Conservation (phyloP, 2,329 filamentous ascomycete genomes). For the Dissoconium aciculare region DNA sequence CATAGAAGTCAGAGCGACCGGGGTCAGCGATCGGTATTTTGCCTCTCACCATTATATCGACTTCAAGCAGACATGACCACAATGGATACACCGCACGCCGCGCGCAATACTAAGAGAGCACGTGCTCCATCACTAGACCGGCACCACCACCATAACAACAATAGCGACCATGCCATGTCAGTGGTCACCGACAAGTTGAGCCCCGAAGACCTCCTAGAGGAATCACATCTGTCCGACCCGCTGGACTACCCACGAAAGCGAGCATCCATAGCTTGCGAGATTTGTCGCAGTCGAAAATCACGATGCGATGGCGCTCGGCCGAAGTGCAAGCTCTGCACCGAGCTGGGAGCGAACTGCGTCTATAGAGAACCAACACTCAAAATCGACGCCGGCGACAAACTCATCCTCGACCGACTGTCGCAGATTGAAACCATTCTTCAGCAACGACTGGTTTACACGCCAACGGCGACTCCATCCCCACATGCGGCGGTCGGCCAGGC, state of each 20-base stretch:
- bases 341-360: conserved; percentile 67
- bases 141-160: too few relatives aligned
- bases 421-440: conserved; percentile 70
- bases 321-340: conserved; percentile 71
- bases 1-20: too few relatives aligned
- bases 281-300: conserved; percentile 22
- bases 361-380: conserved; percentile 80
- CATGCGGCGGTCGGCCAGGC: background rate
- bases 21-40: too few relatives aligned
- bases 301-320: conserved; percentile 39
- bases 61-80: too few relatives aligned
- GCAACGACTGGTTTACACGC: conserved; percentile 41
- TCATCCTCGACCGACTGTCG: conserved; percentile 64
- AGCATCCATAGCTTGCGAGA: conserved; percentile 23
- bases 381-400: conserved; percentile 71
- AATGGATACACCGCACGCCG: too few relatives aligned
- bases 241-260: conserved; percentile 22
- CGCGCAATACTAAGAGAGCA: too few relatives aligned
- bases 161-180: too few relatives aligned
- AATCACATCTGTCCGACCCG: conserved; percentile 17
- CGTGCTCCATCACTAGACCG: too few relatives aligned
- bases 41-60: too few relatives aligned
- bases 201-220: conserved; percentile 5
- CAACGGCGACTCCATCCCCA: conserved; percentile 9
- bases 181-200: too few relatives aligned